Percentiles rank a stretch among this genome's conserved stretches.
Evolutionary conservation across 495 filamentous ascomycete genomes (phyloP).

Genomic region (Cercophora scortea): DNA sequence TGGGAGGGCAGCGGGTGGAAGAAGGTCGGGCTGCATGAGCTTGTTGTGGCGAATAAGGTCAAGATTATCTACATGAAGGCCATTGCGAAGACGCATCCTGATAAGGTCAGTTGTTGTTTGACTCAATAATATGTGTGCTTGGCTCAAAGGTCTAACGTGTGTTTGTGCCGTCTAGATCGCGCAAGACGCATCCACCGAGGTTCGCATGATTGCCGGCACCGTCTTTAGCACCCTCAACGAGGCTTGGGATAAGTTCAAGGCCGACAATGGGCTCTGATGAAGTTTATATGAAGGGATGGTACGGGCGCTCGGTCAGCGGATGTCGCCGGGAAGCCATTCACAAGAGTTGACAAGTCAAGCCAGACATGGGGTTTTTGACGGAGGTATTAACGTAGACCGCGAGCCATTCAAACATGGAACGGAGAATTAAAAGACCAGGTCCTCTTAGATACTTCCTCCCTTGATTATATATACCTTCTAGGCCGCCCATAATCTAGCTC

Average conservation of each 20-base stretch:
- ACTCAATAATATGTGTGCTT: not conserved
- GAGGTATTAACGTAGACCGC: no score
- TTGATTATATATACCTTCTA: no score
- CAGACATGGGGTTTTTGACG: no score
- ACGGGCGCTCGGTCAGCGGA: no score
- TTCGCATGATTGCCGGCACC: conserved; percentile 80
- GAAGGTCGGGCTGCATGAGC: conserved; percentile 86
- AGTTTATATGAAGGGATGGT: no score
- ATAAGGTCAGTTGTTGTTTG: conserved; percentile 64
- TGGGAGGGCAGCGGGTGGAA: conserved; percentile 94
- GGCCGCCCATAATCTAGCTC: no score
- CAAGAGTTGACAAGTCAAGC: no score
- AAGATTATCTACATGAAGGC: conserved; percentile 99
- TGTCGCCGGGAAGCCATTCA: no score
- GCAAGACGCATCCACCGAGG: conserved; percentile 84
- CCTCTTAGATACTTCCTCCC: no score
- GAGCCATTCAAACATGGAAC: no score
- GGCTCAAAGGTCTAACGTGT: not conserved
- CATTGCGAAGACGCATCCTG: conserved; percentile 95
- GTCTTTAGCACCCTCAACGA: conserved; percentile 94
- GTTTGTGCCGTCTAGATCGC: conserved; percentile 52
- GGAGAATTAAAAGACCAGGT: no score
- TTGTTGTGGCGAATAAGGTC: conserved; percentile 84
- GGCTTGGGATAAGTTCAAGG: conserved; percentile 96
- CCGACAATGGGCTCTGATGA: conserved; percentile 67